Percentiles rank a stretch among this genome's conserved stretches.
These are phyloP conservation scores for Xylaria longipes DNA, from an alignment of 495 filamentous ascomycete genomes.

Conservation along the genomic window DNA sequence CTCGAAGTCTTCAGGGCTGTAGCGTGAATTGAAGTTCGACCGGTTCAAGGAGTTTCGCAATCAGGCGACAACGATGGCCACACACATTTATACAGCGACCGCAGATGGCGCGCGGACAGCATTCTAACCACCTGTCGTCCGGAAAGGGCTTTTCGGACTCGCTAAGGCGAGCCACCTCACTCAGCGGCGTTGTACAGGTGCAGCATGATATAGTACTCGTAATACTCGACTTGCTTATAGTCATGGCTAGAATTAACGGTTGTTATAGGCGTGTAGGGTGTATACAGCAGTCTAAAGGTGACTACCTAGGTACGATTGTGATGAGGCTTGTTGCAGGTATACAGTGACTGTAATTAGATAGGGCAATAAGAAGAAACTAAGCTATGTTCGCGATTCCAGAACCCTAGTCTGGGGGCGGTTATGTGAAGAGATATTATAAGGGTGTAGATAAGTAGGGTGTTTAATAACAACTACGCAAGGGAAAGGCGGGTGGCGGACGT, in stretches of 20 bases:
- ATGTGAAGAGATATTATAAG: background rate
- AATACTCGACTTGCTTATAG: slow-evolving; percentile 28
- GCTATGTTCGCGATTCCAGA: background rate
- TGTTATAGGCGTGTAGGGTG: too few relatives aligned
- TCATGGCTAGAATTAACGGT: slow-evolving; percentile 26
- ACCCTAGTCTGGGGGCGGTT: background rate
- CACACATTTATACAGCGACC: slow-evolving; percentile 67
- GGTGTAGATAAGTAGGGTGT: background rate
- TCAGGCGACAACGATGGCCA: background rate
- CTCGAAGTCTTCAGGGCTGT: background rate
- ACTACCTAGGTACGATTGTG: background rate
- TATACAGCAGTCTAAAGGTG: background rate
- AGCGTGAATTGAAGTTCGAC: background rate
- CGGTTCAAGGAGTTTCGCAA: background rate
- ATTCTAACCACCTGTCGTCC: slow-evolving; percentile 57
- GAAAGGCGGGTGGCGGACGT: background rate
- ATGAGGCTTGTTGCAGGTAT: background rate
- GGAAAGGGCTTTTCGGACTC: slow-evolving; percentile 63
- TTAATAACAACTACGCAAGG: background rate
- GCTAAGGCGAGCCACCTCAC: slow-evolving; percentile 47
- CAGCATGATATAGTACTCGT: slow-evolving; percentile 60
- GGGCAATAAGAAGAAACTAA: background rate
- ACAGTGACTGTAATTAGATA: background rate
- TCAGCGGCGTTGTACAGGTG: slow-evolving; percentile 67
- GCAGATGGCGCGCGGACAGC: slow-evolving; percentile 73